Evolutionary conservation across 2,329 filamentous ascomycete species (phyloP).

Genomic region (Colletotrichum sp.): DNA sequence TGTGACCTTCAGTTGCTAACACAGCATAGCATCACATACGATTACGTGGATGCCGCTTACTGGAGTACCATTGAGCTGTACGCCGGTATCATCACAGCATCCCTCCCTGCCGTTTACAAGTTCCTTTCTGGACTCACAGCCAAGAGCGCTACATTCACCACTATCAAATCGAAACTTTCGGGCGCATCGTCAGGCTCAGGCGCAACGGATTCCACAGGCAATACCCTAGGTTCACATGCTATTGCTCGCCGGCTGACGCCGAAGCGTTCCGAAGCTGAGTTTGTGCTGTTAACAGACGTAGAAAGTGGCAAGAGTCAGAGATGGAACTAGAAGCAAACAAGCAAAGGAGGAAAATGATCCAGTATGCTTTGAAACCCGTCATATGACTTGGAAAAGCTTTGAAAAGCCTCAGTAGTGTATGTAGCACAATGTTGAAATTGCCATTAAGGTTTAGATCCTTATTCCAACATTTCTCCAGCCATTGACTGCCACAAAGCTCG

Average conservation of each 20-base stretch:
- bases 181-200: neutral
- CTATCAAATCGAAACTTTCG: neutral
- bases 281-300: neutral
- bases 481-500: too few relatives aligned
- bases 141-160: neutral
- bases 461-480: too few relatives aligned
- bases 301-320: neutral
- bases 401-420: too few relatives aligned
- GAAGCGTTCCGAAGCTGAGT: neutral
- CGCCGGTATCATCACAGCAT: neutral
- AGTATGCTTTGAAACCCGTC: too few relatives aligned
- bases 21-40: neutral
- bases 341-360: too few relatives aligned
- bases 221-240: neutral
- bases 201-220: neutral
- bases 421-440: too few relatives aligned
- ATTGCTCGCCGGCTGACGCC: neutral
- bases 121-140: neutral
- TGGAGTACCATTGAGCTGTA: slow-evolving; percentile 20
- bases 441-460: too few relatives aligned
- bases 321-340: neutral
- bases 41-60: slow-evolving; percentile 1
- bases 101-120: slow-evolving; percentile 4
- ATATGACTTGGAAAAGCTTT: too few relatives aligned
- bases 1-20: neutral